Base-by-base conservation (phyloP, 139 green algal genomes). In the Marvania coccoides region DNA sequence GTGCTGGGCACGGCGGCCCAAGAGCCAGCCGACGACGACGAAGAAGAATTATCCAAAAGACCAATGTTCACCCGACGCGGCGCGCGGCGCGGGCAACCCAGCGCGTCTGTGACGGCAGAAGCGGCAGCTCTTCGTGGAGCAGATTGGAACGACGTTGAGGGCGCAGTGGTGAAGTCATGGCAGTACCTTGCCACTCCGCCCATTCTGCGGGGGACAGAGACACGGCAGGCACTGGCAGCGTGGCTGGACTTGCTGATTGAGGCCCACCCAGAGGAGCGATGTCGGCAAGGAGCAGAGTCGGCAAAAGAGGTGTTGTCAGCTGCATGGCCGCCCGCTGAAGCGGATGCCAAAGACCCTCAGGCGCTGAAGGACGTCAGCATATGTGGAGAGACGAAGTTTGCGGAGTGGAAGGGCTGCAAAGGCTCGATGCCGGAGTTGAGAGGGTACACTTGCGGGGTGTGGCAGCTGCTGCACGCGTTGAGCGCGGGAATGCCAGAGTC, bases 401-500 rank as follows among this genome's bases (percentile, higher is more conserved):
- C 72, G 54, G 42, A 42, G 5, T 90, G 79, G 75, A 35, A 42
- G 10, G 54, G 54, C 14, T 93, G 85, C 73, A 61, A 39, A 1
- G 83, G 83, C 45, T 78, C 66, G 23, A 63, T 36, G 34, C 53
- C 70, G 4, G 63, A 73, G 10, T 74, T 23, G 5, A 63, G 87
- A 1, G 87, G 87, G 31, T 92, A 85, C 75, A 91, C 83, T 0
- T 94, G 87, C 47, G 87, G 71, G 3, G 58, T 94, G 47, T 94
- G 87, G 87, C 40, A 81, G 58, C 60, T 92, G 59, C 59, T 94
- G 2, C 87, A 94, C 70, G 75, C 76, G 5, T 59, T 85, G 34
- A 74, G 83, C 14, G 67, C 55, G 5, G 58, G 70, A 9, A 39
- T 74, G 9, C 42, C 76, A 2, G 63, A 75, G n/a, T 65, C 53